A percentile compares a stretch with the other conserved stretches of the same genome.
Evolutionary conservation across 176 grass and related monocot genomes (phyloP).

Genomic region (Oryza glaberrima): DNA sequence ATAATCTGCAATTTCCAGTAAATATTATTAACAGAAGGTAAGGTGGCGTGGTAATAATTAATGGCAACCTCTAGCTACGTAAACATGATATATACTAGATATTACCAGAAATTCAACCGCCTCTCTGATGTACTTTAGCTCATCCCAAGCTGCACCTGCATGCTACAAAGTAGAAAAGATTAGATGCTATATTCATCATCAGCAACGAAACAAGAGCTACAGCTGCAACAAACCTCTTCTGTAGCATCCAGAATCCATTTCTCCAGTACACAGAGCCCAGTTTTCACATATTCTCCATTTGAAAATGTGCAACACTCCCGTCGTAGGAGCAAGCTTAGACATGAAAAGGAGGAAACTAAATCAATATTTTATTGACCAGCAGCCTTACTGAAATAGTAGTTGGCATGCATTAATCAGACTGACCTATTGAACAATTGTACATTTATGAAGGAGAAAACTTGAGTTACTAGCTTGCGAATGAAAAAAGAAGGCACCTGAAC

Average conservation of each 20-base stretch:
- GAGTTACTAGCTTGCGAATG: slow-evolving; percentile 83
- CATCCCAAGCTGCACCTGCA: slow-evolving; percentile 80
- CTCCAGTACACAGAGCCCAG: slow-evolving; percentile 79
- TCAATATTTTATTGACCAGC: slow-evolving; percentile 14
- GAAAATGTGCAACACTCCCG: slow-evolving; percentile 95
- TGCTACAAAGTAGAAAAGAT: slow-evolving; percentile 58
- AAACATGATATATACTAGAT: slow-evolving; percentile 18
- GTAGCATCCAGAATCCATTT: slow-evolving; percentile 83
- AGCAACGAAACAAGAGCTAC: slow-evolving; percentile 24
- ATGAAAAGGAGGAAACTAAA: slow-evolving; percentile 34
- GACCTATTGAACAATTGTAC: slow-evolving; percentile 91
- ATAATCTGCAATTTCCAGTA: slow-evolving; percentile 61
- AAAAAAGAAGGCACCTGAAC: slow-evolving; percentile 90
- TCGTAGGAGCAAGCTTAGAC: slow-evolving; percentile 70
- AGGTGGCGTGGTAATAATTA: slow-evolving; percentile 8
- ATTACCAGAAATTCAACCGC: slow-evolving; percentile 89
- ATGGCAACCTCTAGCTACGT: not conserved
- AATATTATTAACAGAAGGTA: slow-evolving; percentile 21
- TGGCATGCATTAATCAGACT: not conserved
- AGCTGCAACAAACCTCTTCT: slow-evolving; percentile 59
- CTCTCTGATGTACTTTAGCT: slow-evolving; percentile 91
- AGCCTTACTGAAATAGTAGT: slow-evolving; percentile 33
- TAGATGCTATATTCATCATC: slow-evolving; percentile 28
- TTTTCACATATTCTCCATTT: slow-evolving; percentile 95
- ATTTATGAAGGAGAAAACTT: slow-evolving; percentile 97